Conservation (phyloP, 306 rosid genomes). For the Cicer cuneatum region DNA sequence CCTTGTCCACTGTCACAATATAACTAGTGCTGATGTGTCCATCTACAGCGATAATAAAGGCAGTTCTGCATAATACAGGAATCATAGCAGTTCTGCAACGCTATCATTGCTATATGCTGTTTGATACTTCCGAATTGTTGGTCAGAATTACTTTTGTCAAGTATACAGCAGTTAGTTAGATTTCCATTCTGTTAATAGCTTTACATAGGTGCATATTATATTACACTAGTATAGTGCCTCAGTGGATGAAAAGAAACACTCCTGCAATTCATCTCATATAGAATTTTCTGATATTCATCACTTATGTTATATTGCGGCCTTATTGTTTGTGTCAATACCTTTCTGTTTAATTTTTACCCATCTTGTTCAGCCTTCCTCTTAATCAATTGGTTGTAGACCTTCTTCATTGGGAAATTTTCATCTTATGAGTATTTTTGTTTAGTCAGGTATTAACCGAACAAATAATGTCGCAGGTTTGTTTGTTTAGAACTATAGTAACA, state of each 20-base stretch:
- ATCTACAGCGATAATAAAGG: neutral
- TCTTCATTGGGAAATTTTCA: constrained; percentile 8
- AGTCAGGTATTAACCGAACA: constrained; percentile 16
- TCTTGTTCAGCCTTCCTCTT: constrained; percentile 15
- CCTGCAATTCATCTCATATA: neutral
- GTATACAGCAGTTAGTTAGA: neutral
- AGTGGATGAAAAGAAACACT: neutral
- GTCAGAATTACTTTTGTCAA: constrained; percentile 8
- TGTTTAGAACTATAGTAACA: constrained; percentile 27
- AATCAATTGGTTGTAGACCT: neutral
- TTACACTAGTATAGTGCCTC: neutral
- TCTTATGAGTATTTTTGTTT: neutral
- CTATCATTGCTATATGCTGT: neutral
- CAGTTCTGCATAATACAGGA: constrained; percentile 5
- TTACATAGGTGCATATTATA: neutral
- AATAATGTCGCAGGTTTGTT: neutral
- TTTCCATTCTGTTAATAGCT: constrained; percentile 2
- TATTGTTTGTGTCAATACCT: constrained; percentile 18
- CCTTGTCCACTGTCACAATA: constrained; percentile 5
- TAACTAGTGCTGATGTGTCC: neutral
- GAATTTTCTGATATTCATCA: neutral
- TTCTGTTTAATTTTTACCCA: neutral
- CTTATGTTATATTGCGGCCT: constrained; percentile 3
- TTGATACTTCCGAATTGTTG: neutral
- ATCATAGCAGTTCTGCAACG: neutral